Conservation (phyloP, 108 stramenopile genomes). For the Cyclotella atomus region DNA sequence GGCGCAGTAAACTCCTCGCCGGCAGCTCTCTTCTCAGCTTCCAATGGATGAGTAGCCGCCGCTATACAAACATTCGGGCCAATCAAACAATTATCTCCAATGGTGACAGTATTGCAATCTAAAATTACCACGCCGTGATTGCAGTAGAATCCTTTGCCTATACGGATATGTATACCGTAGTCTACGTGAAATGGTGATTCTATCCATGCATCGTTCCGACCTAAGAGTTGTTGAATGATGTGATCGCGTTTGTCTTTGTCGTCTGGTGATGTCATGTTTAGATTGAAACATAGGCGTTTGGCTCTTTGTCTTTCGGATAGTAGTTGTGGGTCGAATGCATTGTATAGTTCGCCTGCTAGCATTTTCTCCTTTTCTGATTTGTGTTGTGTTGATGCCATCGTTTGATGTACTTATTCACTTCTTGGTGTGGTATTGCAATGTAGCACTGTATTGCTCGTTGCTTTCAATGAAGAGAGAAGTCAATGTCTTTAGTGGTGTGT, state of each 20-base stretch:
- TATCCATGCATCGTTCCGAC: background rate
- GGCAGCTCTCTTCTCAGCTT: constrained; percentile 1
- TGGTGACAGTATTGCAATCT: background rate
- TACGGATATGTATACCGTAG: background rate
- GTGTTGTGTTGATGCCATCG: background rate
- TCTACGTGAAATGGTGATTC: constrained; percentile 4
- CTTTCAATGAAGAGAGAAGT: too few species aligned
- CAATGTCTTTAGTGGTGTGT: too few species aligned
- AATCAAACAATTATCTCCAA: constrained; percentile 5
- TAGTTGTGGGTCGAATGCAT: background rate
- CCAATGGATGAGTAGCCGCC: constrained; percentile 6
- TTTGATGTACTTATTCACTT: too few species aligned
- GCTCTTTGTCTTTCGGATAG: background rate
- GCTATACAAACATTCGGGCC: constrained; percentile 1
- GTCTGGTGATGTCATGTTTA: constrained; percentile 1
- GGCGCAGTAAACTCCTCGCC: background rate
- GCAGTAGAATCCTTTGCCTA: constrained; percentile 1
- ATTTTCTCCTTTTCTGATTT: background rate
- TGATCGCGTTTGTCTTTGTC: background rate
- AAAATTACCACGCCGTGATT: constrained; percentile 3
- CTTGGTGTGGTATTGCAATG: too few species aligned
- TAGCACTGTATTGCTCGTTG: too few species aligned
- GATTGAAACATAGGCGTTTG: background rate
- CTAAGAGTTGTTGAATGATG: background rate
- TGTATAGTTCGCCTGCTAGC: background rate